Base-by-base conservation (phyloP, 2,329 filamentous ascomycete species). In the Pezicula neosporulosa region DNA sequence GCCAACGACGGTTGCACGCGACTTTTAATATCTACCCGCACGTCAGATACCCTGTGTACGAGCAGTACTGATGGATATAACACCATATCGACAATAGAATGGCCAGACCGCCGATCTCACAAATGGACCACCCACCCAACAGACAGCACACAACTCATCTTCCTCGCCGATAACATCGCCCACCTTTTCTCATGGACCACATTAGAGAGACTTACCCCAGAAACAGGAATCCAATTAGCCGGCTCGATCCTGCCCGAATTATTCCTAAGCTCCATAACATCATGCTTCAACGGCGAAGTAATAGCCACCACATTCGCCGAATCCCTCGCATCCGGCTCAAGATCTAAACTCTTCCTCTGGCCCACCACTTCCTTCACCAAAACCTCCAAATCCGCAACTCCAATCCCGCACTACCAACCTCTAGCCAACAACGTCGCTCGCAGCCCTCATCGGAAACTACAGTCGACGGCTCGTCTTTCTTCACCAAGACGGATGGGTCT, bases 401-500 rank as follows among this genome's bases (percentile, higher is more conserved):
- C 47, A n/a, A 21, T 43, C 7, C 21, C 37, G 30, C 7, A 21
- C 4, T 49, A 41, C 37, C 36, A 35, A 10, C 15, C 37, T 4
- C 24, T 49, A 5, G 13, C 47, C 8, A 21, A 28, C 19, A 16
- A 49, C 10, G 24, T 49, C n/a, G n/a, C n/a, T n/a, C n/a, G 6
- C 6, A 49, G 37, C n/a, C n/a, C 13, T 49, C 1, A 49, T 49
- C 5, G 47, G 47, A 4, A 30, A 15, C 27, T 18, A 42, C 3
- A 4, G n/a, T 7, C 37, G 33, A 16, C 37, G 18, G 3, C 35
- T 50, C 7, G 35, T 59, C n/a, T 59, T 57, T 33, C 51, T 59
- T 8, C 48, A 54, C 28, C 28, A n/a, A 4, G 35, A 48, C 33
- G 38, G 44, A 7, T 59, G 55, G 55, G 44, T 59, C 33, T 56